Percentiles rank a stretch among this genome's conserved stretches.
Evolutionary conservation across 164 flowering plant genomes (phyloP).

Genomic region (Warburgia ugandensis): DNA sequence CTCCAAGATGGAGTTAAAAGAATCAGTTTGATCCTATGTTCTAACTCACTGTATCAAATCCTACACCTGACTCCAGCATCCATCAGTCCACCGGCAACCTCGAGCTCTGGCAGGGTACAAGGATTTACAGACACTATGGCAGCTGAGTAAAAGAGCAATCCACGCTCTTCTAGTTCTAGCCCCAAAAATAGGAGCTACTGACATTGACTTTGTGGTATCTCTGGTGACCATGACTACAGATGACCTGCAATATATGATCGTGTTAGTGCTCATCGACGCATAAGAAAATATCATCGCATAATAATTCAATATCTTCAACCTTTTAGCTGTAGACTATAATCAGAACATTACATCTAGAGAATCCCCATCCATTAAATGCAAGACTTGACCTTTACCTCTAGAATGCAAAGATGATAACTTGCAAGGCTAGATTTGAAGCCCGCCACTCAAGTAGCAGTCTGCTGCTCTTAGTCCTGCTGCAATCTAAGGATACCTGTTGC

Average conservation of each 20-base stretch:
- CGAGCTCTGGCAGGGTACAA: slow-evolving; percentile 25
- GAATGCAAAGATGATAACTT: slow-evolving; percentile 81
- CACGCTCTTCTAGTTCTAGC: slow-evolving; percentile 29
- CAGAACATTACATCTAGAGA: not conserved
- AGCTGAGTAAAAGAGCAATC: slow-evolving; percentile 31
- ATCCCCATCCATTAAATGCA: too few relatives aligned
- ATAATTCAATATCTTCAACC: too few relatives aligned
- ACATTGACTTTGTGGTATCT: slow-evolving; percentile 38
- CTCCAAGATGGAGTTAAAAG: slow-evolving; percentile 9
- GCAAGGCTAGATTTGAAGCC: slow-evolving; percentile 97
- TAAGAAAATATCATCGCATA: too few relatives aligned
- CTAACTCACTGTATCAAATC: slow-evolving; percentile 13
- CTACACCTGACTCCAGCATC: slow-evolving; percentile 53
- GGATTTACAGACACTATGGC: slow-evolving; percentile 34
- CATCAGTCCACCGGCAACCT: slow-evolving; percentile 31
- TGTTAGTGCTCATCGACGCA: too few relatives aligned
- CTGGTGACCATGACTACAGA: slow-evolving; percentile 62
- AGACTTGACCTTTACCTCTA: slow-evolving; percentile 48
- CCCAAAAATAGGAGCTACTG: slow-evolving; percentile 44
- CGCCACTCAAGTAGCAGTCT: slow-evolving; percentile 91
- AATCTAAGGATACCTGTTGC: slow-evolving; percentile 67
- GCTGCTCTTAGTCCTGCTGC: slow-evolving; percentile 97
- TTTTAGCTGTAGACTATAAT: not conserved
- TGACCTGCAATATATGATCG: slow-evolving; percentile 46
- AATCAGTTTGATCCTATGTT: slow-evolving; percentile 17